These are phyloP conservation scores for Chenopodium berlandieri DNA, from an alignment of 148 eudicot species.

Conservation along the genomic window DNA sequence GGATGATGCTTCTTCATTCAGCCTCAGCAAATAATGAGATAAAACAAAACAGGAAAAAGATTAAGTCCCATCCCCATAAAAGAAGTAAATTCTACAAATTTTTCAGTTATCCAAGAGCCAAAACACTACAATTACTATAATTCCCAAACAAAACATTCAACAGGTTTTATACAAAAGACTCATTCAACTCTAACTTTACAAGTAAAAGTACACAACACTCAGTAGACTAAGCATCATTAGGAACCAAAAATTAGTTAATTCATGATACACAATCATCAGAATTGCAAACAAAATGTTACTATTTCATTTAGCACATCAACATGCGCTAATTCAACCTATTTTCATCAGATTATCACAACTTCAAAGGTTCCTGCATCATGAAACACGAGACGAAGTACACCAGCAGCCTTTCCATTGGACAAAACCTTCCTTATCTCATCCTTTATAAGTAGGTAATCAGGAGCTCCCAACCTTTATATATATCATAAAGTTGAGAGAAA, in stretches of 20 bases:
- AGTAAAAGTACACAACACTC: not conserved
- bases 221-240: not conserved
- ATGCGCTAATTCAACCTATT: not conserved
- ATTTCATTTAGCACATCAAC: not conserved
- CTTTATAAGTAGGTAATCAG: slow-evolving; percentile 43
- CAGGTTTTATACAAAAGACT: not conserved
- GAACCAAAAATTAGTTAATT: not conserved
- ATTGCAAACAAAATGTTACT: not conserved
- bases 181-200: not conserved
- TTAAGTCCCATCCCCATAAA: not conserved
- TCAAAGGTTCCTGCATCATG: slow-evolving; percentile 80
- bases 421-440: slow-evolving; percentile 74
- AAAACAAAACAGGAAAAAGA: not conserved
- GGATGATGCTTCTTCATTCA: not conserved
- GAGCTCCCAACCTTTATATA: slow-evolving; percentile 34
- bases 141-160: no score
- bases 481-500: slow-evolving; percentile 1
- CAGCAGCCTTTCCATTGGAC: slow-evolving; percentile 87
- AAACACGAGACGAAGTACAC: slow-evolving; percentile 91
- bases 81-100: no score
- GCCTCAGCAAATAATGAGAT: not conserved
- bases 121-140: no score
- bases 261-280: not conserved
- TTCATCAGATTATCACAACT: not conserved
- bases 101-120: no score